Evolutionary conservation across 73 alveolate species (phyloP), one percentile per base, ranked within the genome.

Genomic region (Paraurostyla sp.): DNA sequence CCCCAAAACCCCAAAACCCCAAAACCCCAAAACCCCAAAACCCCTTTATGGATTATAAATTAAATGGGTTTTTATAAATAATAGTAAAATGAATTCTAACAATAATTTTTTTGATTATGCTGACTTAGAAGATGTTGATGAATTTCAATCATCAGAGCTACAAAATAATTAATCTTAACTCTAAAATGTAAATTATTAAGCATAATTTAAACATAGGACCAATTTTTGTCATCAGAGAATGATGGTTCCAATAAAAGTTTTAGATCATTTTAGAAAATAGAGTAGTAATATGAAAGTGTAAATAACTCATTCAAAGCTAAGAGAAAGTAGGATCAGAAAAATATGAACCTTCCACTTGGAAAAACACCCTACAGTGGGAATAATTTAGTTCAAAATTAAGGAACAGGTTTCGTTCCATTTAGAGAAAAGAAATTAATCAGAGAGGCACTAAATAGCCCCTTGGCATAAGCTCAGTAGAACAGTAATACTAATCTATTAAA

Each of bases 111-210:
- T 65, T 22, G 82, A 65, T 1, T 65, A 38, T 30, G 82, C 46
- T 3, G 82, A 65, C 13, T 30, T 25, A 13, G 82, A 65, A 38
- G 82, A 65, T 65, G 82, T 65, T 3, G 82, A 65, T 65, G 82
- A 65, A 38, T 65, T 65, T 65, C 82, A 65, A 65, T 18, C 50
- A 1, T 35, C 58, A 65, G 16, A 65, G 40, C 15, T 54, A 18
- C 18, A n/a, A n/a, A 7, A 54, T 54, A 7, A 54, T n/a, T 54
- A n/a, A n/a, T 54, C 18, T 20, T 54, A n/a, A 23, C 9, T 54
- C 29, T 6, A 15, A 23, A 54, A 20, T 15, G 9, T 11, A 18
- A 54, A 11, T 11, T 6, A 32, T 20, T 54, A 54, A 54, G 71
- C 25, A 54, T 54, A 9, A 6, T n/a, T 13, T 27, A 13, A 16